These are phyloP conservation scores for Fusarium nematophilum DNA, from an alignment of 2,329 filamentous ascomycete genomes.

Conservation along the genomic window DNA sequence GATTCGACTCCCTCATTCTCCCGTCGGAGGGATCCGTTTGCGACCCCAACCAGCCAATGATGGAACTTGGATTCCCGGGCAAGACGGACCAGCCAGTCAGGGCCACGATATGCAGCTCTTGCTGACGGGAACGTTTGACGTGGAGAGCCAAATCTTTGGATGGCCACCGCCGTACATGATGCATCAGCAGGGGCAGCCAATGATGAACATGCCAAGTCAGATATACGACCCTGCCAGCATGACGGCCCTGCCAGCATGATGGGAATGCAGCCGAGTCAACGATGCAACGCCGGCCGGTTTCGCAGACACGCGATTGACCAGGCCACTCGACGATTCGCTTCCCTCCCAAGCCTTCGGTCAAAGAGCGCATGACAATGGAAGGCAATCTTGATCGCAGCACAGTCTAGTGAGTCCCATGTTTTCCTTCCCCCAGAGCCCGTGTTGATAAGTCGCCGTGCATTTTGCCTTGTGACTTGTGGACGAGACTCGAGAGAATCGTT, in stretches of 20 bases:
- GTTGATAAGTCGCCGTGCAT: no score
- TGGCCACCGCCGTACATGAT: constrained; percentile 78
- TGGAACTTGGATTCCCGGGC: constrained; percentile 62
- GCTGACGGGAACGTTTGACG: constrained; percentile 66
- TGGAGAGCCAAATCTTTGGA: constrained; percentile 79
- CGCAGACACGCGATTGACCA: constrained; percentile 41
- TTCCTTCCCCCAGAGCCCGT: no score
- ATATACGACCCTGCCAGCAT: constrained; percentile 58
- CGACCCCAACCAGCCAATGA: constrained; percentile 80
- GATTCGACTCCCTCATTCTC: constrained; percentile 85
- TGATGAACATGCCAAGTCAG: constrained; percentile 55
- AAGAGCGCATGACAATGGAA: no score
- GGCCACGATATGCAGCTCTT: constrained; percentile 59
- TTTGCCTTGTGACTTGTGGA: no score
- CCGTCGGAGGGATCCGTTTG: constrained; percentile 81
- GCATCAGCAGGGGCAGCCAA: constrained; percentile 54
- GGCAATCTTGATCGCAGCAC: no score
- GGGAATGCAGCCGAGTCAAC: constrained; percentile 51
- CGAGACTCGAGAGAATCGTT: no score
- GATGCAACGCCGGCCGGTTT: constrained; percentile 36
- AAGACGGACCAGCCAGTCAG: constrained; percentile 48
- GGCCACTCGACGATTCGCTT: constrained; percentile 41
- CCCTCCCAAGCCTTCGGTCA: no score
- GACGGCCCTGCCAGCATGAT: no score
- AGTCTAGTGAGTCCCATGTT: no score